phyloP scores from a whole-genome alignment of 2,329 filamentous ascomycete species.

The Coleophoma crateriformis region DNA sequence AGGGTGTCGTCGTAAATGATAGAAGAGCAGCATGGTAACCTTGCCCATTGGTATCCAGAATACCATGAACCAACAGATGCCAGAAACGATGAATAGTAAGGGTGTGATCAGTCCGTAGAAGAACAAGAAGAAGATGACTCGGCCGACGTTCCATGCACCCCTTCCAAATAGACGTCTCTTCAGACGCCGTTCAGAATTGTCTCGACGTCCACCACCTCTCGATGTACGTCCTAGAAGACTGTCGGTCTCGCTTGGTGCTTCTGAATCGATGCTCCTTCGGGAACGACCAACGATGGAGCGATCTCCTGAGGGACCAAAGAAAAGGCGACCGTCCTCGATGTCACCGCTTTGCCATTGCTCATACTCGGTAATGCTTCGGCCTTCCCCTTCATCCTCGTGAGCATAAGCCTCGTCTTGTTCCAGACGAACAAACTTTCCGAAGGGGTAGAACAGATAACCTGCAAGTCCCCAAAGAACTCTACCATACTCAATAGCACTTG shows the following conservation, averaged over 20 bases:
- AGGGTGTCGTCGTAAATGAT: constrained; percentile 88
- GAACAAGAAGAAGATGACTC: constrained; percentile 92
- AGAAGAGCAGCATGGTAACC: constrained; percentile 81
- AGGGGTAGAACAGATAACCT: constrained; percentile 88
- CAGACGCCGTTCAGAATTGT: constrained; percentile 37
- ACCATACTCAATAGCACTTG: constrained; percentile 82
- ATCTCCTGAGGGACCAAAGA: constrained; percentile 76
- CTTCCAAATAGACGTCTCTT: constrained; percentile 91
- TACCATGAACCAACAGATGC: constrained; percentile 90
- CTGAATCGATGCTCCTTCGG: constrained; percentile 82
- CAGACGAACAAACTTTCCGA: constrained; percentile 91
- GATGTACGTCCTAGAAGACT: constrained; percentile 69
- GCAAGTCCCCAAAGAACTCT: constrained; percentile 78
- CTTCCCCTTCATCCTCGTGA: constrained; percentile 92
- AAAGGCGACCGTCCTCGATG: constrained; percentile 88
- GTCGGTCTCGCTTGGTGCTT: constrained; percentile 70
- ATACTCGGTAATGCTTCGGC: constrained; percentile 95
- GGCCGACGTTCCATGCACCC: constrained; percentile 90
- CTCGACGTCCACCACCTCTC: constrained; percentile 40
- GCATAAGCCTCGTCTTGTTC: constrained; percentile 92
- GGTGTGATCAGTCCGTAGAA: constrained; percentile 93
- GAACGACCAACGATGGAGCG: constrained; percentile 82
- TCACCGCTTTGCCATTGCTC: constrained; percentile 99
- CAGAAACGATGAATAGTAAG: constrained; percentile 76
- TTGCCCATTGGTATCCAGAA: constrained; percentile 99